Conservation (phyloP, 2,329 filamentous ascomycete genomes). For the Colletotrichum shisoi region DNA sequence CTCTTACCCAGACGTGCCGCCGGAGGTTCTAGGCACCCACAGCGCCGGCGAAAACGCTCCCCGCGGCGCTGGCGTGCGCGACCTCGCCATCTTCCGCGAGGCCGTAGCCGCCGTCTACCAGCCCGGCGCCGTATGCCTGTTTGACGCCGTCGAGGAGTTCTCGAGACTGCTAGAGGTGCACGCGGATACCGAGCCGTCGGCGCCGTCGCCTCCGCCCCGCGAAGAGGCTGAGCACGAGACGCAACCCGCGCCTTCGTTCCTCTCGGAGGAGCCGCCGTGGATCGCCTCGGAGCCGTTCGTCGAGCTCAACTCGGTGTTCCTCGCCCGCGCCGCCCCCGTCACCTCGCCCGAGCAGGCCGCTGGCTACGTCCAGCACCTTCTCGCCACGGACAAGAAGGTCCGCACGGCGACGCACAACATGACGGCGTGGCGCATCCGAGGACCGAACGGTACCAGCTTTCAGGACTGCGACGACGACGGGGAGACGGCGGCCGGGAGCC, state of each 20-base stretch:
- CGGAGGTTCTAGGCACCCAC: conserved; percentile 78
- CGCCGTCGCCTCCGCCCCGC: conserved; percentile 1
- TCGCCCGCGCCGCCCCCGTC: conserved; percentile 78
- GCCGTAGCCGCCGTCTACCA: conserved; percentile 73
- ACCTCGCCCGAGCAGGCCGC: conserved; percentile 75
- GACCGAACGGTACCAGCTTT: conserved; percentile 63
- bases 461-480: conserved; percentile 98
- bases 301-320: conserved; percentile 87
- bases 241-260: conserved; percentile 11
- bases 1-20: conserved; percentile 78
- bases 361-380: conserved; percentile 74
- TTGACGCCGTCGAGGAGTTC: conserved; percentile 85
- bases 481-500: conserved; percentile 86
- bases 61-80: conserved; percentile 74
- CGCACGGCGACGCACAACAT: conserved; percentile 95
- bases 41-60: conserved; percentile 73
- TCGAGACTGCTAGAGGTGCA: conserved; percentile 38
- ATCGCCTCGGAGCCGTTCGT: conserved; percentile 74
- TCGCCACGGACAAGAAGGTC: conserved; percentile 83
- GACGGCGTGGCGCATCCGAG: conserved; percentile 85
- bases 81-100: conserved; percentile 73
- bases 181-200: conserved; percentile 30
- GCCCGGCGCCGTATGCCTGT: conserved; percentile 82
- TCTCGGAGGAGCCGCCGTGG: conserved; percentile 64
- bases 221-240: conserved; percentile 40